Evolutionary conservation across 495 filamentous ascomycete genomes (phyloP).

Genomic region (Hyaloscypha bicolor): DNA sequence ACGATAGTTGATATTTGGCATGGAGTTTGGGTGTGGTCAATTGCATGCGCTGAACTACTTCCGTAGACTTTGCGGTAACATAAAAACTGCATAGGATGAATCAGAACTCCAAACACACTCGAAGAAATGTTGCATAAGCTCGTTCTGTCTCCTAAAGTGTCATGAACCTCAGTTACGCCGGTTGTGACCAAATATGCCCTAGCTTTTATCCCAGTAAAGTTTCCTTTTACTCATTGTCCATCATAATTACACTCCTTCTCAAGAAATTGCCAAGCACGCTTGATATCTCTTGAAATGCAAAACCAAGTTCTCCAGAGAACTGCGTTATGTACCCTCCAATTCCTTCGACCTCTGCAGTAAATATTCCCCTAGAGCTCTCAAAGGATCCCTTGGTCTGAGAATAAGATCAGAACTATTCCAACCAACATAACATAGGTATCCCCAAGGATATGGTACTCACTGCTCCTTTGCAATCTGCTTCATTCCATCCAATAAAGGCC

Average conservation of each 20-base stretch:
- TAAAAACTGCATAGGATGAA: constrained; percentile 23
- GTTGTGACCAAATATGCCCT: neutral
- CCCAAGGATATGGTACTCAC: constrained; percentile 51
- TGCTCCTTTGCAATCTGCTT: constrained; percentile 82
- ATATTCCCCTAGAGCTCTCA: constrained; percentile 85
- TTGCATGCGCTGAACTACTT: constrained; percentile 29
- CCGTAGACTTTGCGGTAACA: constrained; percentile 26
- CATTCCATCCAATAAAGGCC: constrained; percentile 86
- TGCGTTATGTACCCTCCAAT: constrained; percentile 48
- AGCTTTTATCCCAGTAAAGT: neutral
- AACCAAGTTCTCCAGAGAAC: neutral
- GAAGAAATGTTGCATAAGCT: neutral
- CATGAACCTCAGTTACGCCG: neutral
- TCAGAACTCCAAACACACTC: constrained; percentile 29
- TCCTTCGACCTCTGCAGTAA: constrained; percentile 81
- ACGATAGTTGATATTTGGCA: constrained; percentile 26
- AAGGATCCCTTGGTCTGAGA: constrained; percentile 74
- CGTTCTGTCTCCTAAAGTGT: neutral
- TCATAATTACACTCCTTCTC: neutral
- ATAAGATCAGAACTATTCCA: constrained; percentile 8
- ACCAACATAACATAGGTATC: neutral
- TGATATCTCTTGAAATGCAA: neutral
- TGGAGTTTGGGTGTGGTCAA: constrained; percentile 32
- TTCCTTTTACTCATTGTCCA: neutral
- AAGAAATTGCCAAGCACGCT: neutral